These are phyloP conservation scores for Gliomastix tumulicola DNA, from an alignment of 2,329 filamentous ascomycete species.

Conservation along the genomic window DNA sequence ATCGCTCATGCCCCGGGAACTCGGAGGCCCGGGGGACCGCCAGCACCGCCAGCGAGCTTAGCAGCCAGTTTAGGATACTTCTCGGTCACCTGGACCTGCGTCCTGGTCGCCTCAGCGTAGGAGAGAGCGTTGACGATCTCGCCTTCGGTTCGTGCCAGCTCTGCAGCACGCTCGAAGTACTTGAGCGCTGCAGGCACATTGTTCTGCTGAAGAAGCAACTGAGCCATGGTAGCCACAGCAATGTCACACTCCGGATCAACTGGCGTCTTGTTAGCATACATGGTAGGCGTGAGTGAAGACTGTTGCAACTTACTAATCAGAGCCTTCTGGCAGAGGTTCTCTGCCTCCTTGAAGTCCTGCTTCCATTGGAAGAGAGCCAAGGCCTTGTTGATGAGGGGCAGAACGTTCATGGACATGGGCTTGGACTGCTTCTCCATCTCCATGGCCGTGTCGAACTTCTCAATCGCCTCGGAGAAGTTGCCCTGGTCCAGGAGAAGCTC, in stretches of 20 bases:
- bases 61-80: conserved; percentile 76
- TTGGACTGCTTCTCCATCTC: conserved; percentile 96
- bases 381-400: conserved; percentile 97
- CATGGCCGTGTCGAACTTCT: conserved; percentile 97
- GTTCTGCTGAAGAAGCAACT: conserved; percentile 93
- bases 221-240: conserved; percentile 96
- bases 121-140: conserved; percentile 95
- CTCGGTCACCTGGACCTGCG: conserved; percentile 86
- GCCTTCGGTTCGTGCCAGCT: conserved; percentile 87
- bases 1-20: conserved; percentile 24
- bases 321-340: conserved; percentile 95
- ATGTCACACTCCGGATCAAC: conserved; percentile 99
- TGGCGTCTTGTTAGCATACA: conserved; percentile 37
- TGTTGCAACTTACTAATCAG: conserved; percentile 72
- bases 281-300: conserved; percentile 3
- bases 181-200: conserved; percentile 92
- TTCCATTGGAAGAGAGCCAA: conserved; percentile 97
- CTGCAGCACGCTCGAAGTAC: conserved; percentile 95
- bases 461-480: conserved; percentile 90
- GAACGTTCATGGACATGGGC: conserved; percentile 92
- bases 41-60: conserved; percentile 44
- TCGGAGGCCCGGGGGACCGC: conserved; percentile 23
- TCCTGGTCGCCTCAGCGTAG: conserved; percentile 93
- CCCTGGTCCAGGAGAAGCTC: conserved; percentile 94
- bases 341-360: conserved; percentile 88